These are phyloP conservation scores for Cucurbitaria berberidis DNA, from an alignment of 2,329 filamentous ascomycete species.

Conservation along the genomic window DNA sequence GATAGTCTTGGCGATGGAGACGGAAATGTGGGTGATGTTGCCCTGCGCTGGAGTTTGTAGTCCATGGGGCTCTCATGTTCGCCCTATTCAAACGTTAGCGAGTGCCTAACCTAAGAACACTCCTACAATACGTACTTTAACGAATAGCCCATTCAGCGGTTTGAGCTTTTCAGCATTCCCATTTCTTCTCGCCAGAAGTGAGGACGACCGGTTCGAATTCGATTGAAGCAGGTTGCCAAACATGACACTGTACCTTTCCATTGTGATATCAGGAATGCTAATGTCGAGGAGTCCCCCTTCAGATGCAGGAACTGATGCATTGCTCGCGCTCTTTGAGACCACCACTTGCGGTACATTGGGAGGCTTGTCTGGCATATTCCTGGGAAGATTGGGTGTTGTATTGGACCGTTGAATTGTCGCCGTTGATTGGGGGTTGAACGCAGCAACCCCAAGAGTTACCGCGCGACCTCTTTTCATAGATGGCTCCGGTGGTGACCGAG, in stretches of 20 bases:
- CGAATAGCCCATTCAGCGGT: conserved; percentile 38
- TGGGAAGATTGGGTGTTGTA: conserved; percentile 25
- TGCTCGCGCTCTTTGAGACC: conserved; percentile 16
- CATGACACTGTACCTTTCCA: conserved; percentile 96
- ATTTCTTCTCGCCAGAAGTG: conserved; percentile 45
- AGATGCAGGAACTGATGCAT: conserved; percentile 8
- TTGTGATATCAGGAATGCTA: conserved; percentile 76
- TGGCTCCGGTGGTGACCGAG: conserved; percentile 14
- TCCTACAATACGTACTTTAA: conserved; percentile 37
- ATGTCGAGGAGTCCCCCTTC: conserved; percentile 64
- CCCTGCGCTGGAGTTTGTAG: conserved; percentile 33
- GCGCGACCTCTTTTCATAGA: conserved; percentile 22
- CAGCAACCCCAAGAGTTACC: conserved; percentile 22
- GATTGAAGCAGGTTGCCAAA: conserved; percentile 74
- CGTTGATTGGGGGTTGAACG: conserved; percentile 19
- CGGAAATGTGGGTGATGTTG: conserved; percentile 40
- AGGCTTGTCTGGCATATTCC: conserved; percentile 10
- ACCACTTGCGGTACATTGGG: conserved; percentile 26
- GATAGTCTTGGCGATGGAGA: conserved; percentile 40
- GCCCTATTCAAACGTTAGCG: conserved; percentile 21
- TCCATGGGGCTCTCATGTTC: conserved; percentile 24
- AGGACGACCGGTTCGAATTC: conserved; percentile 29
- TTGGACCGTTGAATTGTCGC: conserved; percentile 19
- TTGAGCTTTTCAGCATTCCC: conserved; percentile 43
- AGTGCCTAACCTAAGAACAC: background rate